These are phyloP conservation scores for Ophiocordyceps polyrhachis-furcata DNA, from an alignment of 2,329 filamentous ascomycete genomes.

Conservation along the genomic window DNA sequence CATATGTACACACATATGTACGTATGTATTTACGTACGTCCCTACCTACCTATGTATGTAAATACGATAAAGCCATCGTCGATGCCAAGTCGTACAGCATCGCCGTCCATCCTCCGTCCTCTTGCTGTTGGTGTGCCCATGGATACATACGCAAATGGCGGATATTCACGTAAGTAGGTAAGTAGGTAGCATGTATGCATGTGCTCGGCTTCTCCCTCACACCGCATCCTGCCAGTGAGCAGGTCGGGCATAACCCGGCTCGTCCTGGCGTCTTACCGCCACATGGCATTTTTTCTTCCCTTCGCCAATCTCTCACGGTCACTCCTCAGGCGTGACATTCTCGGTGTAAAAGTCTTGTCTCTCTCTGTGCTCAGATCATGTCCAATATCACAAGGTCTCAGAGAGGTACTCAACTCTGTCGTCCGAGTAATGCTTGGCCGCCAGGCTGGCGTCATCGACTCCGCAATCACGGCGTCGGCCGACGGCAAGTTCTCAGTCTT, in stretches of 20 bases:
- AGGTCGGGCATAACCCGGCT: neutral
- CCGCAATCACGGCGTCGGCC: slow-evolving; percentile 7
- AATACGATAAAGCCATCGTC: neutral
- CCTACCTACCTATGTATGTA: neutral
- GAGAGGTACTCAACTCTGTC: too few relatives aligned
- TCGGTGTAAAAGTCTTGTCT: slow-evolving; percentile 13
- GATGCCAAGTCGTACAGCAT: slow-evolving; percentile 1
- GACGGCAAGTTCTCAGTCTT: slow-evolving; percentile 3
- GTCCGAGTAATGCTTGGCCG: slow-evolving; percentile 3
- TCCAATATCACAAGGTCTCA: too few relatives aligned
- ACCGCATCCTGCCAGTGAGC: neutral
- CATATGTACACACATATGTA: too few relatives aligned
- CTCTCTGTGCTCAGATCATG: too few relatives aligned
- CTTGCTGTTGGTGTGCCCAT: neutral
- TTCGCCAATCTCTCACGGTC: slow-evolving; percentile 1
- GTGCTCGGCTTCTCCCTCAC: neutral
- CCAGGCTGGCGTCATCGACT: slow-evolving; percentile 3
- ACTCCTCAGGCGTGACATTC: slow-evolving; percentile 19
- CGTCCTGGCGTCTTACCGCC: neutral
- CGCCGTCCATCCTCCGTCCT: neutral
- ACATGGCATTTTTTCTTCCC: neutral
- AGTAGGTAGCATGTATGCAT: too few relatives aligned
- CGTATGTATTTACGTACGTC: too few relatives aligned
- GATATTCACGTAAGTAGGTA: too few relatives aligned
- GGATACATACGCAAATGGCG: neutral